phyloP scores from a whole-genome alignment of 345 rosid genomes.

The Populus ilicifolia region DNA sequence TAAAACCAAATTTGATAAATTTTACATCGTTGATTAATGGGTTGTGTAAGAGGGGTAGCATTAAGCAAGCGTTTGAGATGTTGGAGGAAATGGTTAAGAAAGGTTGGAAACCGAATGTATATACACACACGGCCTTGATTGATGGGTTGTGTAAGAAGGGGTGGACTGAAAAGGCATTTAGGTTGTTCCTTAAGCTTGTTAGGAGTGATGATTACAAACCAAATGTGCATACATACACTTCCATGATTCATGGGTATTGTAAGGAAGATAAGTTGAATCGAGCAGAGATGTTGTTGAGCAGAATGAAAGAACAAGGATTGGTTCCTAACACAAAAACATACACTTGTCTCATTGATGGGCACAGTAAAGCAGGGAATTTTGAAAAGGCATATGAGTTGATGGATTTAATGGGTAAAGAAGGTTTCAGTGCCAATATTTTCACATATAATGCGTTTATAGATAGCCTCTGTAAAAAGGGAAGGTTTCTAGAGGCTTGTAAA shows the following conservation, averaged over 20 bases:
- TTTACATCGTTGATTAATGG: conserved; percentile 72
- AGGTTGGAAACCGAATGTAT: conserved; percentile 83
- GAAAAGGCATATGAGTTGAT: conserved; percentile 68
- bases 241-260: conserved; percentile 85
- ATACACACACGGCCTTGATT: conserved; percentile 70
- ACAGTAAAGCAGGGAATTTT: conserved; percentile 66
- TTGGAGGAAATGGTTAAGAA: conserved; percentile 77
- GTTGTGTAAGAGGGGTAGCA: conserved; percentile 73
- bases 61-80: conserved; percentile 81
- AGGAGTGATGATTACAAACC: conserved; percentile 74
- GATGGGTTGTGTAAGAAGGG: conserved; percentile 88
- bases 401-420: conserved; percentile 60
- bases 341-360: conserved; percentile 66
- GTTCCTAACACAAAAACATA: conserved; percentile 67
- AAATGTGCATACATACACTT: conserved; percentile 71
- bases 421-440: conserved; percentile 56
- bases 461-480: conserved; percentile 64
- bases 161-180: conserved; percentile 91
- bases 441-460: conserved; percentile 56
- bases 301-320: conserved; percentile 86
- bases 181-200: conserved; percentile 79
- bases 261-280: conserved; percentile 70
- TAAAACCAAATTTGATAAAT: conserved; percentile 74
- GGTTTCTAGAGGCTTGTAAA: conserved; percentile 57
- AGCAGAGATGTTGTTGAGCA: conserved; percentile 75